Conservation (phyloP, 805 yeast genomes). For the Schwanniomyces polymorphus region DNA sequence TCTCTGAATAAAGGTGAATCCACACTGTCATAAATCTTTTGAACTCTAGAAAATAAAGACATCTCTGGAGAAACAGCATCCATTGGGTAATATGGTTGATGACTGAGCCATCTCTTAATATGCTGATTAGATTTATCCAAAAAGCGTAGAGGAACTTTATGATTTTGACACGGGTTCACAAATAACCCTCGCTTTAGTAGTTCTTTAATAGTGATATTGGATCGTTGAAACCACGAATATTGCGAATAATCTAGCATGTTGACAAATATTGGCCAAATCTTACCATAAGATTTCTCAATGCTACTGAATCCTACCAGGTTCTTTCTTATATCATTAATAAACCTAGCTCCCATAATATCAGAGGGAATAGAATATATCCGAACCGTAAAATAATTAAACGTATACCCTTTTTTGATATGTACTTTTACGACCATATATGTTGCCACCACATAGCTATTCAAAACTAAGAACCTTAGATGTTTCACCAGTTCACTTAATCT, state of each 20-base stretch:
- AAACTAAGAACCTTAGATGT: slow-evolving; percentile 45
- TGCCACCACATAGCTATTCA: slow-evolving; percentile 40
- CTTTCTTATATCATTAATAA: slow-evolving; percentile 34
- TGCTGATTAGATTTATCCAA: slow-evolving; percentile 17
- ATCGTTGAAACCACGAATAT: slow-evolving; percentile 32
- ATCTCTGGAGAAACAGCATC: not conserved
- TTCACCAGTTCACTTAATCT: slow-evolving; percentile 20
- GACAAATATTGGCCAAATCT: slow-evolving; percentile 2
- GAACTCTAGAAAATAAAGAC: slow-evolving; percentile 18
- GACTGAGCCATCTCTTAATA: slow-evolving; percentile 31
- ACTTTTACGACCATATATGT: slow-evolving; percentile 36
- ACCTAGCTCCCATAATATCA: slow-evolving; percentile 38
- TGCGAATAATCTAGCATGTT: slow-evolving; percentile 11
- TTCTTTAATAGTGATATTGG: not conserved
- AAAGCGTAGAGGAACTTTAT: not conserved
- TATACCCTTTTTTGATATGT: not conserved
- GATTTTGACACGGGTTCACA: not conserved
- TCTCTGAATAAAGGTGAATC: slow-evolving; percentile 24
- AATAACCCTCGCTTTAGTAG: slow-evolving; percentile 7
- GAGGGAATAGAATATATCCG: slow-evolving; percentile 51
- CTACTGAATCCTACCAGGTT: slow-evolving; percentile 30
- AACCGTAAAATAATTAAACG: slow-evolving; percentile 21
- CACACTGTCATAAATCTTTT: slow-evolving; percentile 34
- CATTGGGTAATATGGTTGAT: slow-evolving; percentile 10
- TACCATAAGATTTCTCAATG: slow-evolving; percentile 12